Conservation (phyloP, 2,329 filamentous ascomycete species). For the Aspergillus fructus region DNA sequence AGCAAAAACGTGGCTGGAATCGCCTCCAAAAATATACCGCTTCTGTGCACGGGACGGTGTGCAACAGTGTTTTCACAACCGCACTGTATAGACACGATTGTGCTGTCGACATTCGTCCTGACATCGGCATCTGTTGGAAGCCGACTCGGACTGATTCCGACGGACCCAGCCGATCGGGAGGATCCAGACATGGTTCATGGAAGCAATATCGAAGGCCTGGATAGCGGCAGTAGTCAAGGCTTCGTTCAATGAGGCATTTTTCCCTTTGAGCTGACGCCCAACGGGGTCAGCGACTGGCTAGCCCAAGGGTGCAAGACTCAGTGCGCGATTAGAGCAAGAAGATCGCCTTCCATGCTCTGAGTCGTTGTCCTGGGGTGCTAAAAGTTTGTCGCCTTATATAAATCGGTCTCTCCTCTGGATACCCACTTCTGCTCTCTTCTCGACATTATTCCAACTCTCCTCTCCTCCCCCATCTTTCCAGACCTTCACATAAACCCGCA, state of each 20-base stretch:
- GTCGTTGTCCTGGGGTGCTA: background rate
- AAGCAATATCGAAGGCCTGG: background rate
- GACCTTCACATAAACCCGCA: background rate
- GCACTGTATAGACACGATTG: background rate
- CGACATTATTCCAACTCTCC: background rate
- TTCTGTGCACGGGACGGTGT: no score
- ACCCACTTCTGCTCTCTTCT: background rate
- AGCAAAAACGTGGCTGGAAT: conserved; percentile 3
- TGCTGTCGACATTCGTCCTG: background rate
- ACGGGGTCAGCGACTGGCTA: background rate
- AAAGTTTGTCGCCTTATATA: background rate
- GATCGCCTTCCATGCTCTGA: background rate
- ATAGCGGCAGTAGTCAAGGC: background rate
- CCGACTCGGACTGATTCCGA: background rate
- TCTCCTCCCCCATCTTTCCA: background rate
- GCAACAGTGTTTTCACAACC: no score
- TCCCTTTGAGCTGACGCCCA: conserved; percentile 1
- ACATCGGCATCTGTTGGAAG: background rate
- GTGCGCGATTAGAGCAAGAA: background rate
- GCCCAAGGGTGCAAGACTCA: background rate
- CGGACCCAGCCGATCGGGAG: conserved; percentile 4
- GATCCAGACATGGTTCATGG: background rate
- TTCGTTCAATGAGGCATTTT: conserved; percentile 7
- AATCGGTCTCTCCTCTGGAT: background rate
- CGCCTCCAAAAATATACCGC: background rate